phyloP scores from a whole-genome alignment of 2,329 filamentous ascomycete genomes.

The Nemania abortiva region DNA sequence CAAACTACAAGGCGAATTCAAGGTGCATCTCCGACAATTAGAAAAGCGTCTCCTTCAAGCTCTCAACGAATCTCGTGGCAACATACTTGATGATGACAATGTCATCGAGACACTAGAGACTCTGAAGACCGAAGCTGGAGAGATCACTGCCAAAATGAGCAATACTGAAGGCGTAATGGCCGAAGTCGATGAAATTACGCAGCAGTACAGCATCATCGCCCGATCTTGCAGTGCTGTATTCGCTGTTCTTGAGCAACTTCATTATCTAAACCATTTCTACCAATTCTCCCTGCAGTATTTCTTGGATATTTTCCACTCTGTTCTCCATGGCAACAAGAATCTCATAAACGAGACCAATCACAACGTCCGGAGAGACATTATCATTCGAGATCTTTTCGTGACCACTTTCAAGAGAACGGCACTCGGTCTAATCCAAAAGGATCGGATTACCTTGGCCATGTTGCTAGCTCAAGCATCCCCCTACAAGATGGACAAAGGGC shows the following conservation, averaged over 20 bases:
- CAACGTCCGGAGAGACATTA: constrained; percentile 85
- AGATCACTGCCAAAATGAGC: constrained; percentile 95
- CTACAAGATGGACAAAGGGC: constrained; percentile 90
- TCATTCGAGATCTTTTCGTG: constrained; percentile 90
- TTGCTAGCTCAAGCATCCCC: constrained; percentile 95
- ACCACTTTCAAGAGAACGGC: constrained; percentile 95
- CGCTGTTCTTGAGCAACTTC: constrained; percentile 94
- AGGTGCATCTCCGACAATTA: constrained; percentile 93
- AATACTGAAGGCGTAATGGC: constrained; percentile 98
- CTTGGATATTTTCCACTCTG: constrained; percentile 94
- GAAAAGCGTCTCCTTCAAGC: constrained; percentile 95
- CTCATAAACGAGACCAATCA: constrained; percentile 79
- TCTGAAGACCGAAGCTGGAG: constrained; percentile 95
- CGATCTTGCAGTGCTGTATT: constrained; percentile 97
- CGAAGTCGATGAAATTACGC: constrained; percentile 95
- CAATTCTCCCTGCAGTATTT: constrained; percentile 99
- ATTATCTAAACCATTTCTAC: constrained; percentile 99
- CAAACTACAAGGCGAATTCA: constrained; percentile 99
- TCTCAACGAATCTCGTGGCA: constrained; percentile 95
- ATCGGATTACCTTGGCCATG: constrained; percentile 93
- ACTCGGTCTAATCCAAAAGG: constrained; percentile 90
- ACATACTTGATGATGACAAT: constrained; percentile 97
- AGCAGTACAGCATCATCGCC: constrained; percentile 93
- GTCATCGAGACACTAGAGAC: constrained; percentile 98
- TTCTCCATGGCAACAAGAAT: constrained; percentile 83